These are phyloP conservation scores for Cymbopogon citratus DNA, from an alignment of 176 grass and related monocot species.

Conservation along the genomic window DNA sequence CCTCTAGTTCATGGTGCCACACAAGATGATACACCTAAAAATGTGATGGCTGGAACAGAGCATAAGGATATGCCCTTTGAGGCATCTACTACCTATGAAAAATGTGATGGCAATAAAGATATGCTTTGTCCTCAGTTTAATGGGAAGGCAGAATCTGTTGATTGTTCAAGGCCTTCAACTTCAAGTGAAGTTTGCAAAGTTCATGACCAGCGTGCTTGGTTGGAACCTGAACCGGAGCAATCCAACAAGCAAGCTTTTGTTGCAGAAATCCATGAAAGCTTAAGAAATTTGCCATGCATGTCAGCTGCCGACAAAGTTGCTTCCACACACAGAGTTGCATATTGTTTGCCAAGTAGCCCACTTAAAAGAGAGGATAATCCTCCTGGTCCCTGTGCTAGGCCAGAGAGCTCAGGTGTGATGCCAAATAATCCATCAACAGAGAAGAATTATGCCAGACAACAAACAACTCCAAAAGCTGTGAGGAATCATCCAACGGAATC, in stretches of 20 bases:
- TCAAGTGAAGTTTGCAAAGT: neutral
- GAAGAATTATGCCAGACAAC: constrained; percentile 52
- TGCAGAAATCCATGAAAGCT: constrained; percentile 17
- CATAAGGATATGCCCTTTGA: neutral
- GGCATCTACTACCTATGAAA: neutral
- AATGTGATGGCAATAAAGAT: constrained; percentile 1
- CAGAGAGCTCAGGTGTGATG: constrained; percentile 27
- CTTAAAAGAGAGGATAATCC: constrained; percentile 38
- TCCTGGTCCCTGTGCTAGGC: constrained; percentile 18
- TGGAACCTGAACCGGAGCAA: constrained; percentile 25
- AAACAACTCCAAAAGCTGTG: constrained; percentile 37
- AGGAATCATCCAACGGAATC: constrained; percentile 57
- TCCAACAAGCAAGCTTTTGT: constrained; percentile 16
- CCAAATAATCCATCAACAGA: constrained; percentile 23
- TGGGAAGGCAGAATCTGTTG: constrained; percentile 18
- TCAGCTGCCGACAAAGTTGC: constrained; percentile 33
- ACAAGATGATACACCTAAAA: constrained; percentile 8
- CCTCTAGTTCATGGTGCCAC: constrained; percentile 35
- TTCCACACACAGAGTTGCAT: constrained; percentile 1
- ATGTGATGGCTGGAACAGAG: neutral
- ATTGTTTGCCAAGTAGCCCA: constrained; percentile 3
- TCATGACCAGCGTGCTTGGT: neutral
- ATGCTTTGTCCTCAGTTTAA: neutral
- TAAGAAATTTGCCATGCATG: constrained; percentile 21
- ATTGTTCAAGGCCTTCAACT: constrained; percentile 8